Evolutionary conservation across 768 basidiomycete species (phyloP).

Genomic region (Boletus pseudo-olivaceus): DNA sequence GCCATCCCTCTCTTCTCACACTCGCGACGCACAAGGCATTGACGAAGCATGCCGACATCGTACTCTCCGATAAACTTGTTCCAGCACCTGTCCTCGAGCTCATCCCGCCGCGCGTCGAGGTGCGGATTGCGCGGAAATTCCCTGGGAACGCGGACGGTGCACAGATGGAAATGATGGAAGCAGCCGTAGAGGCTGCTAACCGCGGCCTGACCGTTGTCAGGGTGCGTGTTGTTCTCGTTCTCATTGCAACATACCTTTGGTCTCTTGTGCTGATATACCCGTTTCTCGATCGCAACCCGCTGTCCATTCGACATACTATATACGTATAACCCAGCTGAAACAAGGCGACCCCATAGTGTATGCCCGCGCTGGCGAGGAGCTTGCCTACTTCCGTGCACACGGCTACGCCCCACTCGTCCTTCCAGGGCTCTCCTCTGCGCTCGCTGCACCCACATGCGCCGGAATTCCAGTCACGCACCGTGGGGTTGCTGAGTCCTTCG

Average conservation of each 20-base stretch:
- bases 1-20: conserved; percentile 90
- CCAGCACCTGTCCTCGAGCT: conserved; percentile 82
- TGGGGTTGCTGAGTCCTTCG: conserved; percentile 85
- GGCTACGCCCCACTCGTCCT: conserved; percentile 83
- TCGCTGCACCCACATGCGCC: conserved; percentile 87
- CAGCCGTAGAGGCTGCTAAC: conserved; percentile 78
- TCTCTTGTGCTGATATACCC: neutral
- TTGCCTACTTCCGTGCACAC: conserved; percentile 83
- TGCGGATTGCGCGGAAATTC: conserved; percentile 94
- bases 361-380: conserved; percentile 92
- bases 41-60: conserved; percentile 76
- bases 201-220: conserved; percentile 84
- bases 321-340: conserved; percentile 60
- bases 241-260: neutral
- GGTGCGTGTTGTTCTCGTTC: conserved; percentile 41
- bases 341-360: conserved; percentile 97
- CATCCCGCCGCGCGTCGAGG: conserved; percentile 66
- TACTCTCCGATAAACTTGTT: conserved; percentile 95
- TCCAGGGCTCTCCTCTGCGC: conserved; percentile 85
- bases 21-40: conserved; percentile 79
- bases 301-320: neutral
- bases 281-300: neutral
- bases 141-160: conserved; percentile 96
- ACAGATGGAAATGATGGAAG: conserved; percentile 92
- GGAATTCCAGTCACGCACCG: conserved; percentile 95